Conservation (phyloP, 306 rosid species). For the Begonia peltatifolia region DNA sequence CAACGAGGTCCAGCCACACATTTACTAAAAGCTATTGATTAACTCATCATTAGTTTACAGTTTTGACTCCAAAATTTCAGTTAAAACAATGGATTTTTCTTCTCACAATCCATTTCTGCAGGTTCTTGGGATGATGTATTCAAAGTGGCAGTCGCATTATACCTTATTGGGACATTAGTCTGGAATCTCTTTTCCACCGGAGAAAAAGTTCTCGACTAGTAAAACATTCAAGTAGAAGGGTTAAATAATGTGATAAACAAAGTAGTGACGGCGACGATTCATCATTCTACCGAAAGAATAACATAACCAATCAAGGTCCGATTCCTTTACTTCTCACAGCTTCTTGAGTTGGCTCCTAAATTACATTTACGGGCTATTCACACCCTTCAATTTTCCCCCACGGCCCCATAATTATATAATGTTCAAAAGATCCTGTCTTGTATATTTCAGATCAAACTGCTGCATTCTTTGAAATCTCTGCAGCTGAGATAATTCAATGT, state of each 20-base stretch:
- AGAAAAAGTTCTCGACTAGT: conserved; percentile 59
- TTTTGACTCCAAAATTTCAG: too few relatives aligned
- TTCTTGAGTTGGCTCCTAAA: too few relatives aligned
- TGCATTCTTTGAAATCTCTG: too few relatives aligned
- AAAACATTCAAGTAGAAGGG: conserved; percentile 8
- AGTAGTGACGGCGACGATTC: neutral
- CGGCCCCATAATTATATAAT: too few relatives aligned
- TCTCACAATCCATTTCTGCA: conserved; percentile 15
- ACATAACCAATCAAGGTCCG: neutral
- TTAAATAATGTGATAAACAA: neutral
- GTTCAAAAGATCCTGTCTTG: too few relatives aligned
- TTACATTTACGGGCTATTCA: too few relatives aligned
- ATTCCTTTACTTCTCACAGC: too few relatives aligned
- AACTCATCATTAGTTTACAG: too few relatives aligned
- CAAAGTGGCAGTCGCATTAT: conserved; percentile 71
- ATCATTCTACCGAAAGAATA: neutral
- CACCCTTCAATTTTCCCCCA: too few relatives aligned
- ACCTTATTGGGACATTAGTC: conserved; percentile 63
- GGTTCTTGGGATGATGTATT: conserved; percentile 95
- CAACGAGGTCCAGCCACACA: conserved; percentile 42
- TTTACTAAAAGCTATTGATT: neutral
- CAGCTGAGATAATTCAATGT: too few relatives aligned
- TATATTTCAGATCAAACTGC: too few relatives aligned
- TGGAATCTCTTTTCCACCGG: conserved; percentile 86
- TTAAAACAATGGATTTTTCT: too few relatives aligned